Conservation (phyloP, 768 basidiomycete species). For the Boletus rubropictus region DNA sequence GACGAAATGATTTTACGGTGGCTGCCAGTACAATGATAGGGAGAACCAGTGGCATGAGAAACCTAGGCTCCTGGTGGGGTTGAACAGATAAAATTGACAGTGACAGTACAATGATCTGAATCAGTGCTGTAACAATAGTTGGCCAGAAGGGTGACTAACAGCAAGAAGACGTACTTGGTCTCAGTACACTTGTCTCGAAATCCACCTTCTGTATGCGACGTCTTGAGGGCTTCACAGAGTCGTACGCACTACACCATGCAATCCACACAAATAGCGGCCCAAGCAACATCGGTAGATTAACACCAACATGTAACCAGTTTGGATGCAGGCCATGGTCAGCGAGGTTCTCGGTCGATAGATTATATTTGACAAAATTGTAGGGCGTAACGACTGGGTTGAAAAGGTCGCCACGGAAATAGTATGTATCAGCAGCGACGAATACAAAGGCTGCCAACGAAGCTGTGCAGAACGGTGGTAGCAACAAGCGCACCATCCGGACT, state of each 20-base stretch:
- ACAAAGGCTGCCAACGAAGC: slow-evolving; percentile 10
- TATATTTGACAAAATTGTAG: slow-evolving; percentile 36
- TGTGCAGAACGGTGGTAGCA: slow-evolving; percentile 22
- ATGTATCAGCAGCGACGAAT: slow-evolving; percentile 28
- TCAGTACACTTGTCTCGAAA: slow-evolving; percentile 12
- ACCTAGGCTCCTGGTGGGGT: slow-evolving; percentile 38
- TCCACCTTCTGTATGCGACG: slow-evolving; percentile 2
- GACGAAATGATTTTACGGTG: slow-evolving; percentile 24
- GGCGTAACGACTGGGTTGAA: slow-evolving; percentile 28
- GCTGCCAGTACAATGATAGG: slow-evolving; percentile 28
- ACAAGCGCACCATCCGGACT: background rate
- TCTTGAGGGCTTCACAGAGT: background rate
- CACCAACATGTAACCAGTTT: slow-evolving; percentile 34
- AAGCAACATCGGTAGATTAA: slow-evolving; percentile 37
- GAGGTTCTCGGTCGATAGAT: slow-evolving; percentile 33
- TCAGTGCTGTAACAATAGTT: slow-evolving; percentile 21
- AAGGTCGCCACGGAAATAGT: slow-evolving; percentile 29
- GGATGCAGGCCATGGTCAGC: slow-evolving; percentile 38
- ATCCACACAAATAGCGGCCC: slow-evolving; percentile 31
- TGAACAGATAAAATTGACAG: slow-evolving; percentile 29
- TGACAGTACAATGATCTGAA: slow-evolving; percentile 28
- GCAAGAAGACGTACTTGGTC: slow-evolving; percentile 11
- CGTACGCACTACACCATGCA: slow-evolving; percentile 9
- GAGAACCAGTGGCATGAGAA: slow-evolving; percentile 33
- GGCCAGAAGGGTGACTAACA: background rate